phyloP scores from a whole-genome alignment of 257 asterid genomes.

The Solanum lycopersicoides region DNA sequence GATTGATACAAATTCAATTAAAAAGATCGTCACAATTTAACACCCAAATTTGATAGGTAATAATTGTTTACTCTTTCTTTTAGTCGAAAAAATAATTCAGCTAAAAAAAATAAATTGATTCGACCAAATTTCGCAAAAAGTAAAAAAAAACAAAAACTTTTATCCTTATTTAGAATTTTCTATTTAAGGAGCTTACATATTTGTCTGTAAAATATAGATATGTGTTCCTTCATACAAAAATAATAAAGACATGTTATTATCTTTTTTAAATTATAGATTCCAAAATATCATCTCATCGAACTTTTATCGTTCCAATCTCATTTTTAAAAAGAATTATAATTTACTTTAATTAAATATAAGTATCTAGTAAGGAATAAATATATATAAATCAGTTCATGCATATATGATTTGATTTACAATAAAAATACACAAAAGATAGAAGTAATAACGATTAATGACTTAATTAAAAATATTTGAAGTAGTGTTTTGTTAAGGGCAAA shows the following conservation, averaged over 20 bases:
- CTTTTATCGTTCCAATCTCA: background rate
- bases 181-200: background rate
- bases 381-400: background rate
- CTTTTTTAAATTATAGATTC: too few relatives aligned
- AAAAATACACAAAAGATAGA: background rate
- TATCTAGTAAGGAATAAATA: background rate
- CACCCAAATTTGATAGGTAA: background rate
- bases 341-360: background rate
- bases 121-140: background rate
- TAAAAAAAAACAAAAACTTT: background rate
- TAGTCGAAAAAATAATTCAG: too few relatives aligned
- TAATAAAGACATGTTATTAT: background rate
- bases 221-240: background rate
- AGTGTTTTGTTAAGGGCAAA: background rate
- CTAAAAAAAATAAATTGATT: too few relatives aligned
- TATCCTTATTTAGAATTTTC: background rate
- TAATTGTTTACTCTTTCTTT: too few relatives aligned
- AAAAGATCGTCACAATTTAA: too few relatives aligned
- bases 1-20: too few relatives aligned
- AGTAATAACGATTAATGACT: background rate
- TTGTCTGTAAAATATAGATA: background rate
- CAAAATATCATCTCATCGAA: too few relatives aligned
- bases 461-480: too few relatives aligned
- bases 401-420: background rate
- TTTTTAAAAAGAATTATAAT: too few relatives aligned